Conservation (phyloP, 768 basidiomycete genomes). For the Lyophyllum shimeji region DNA sequence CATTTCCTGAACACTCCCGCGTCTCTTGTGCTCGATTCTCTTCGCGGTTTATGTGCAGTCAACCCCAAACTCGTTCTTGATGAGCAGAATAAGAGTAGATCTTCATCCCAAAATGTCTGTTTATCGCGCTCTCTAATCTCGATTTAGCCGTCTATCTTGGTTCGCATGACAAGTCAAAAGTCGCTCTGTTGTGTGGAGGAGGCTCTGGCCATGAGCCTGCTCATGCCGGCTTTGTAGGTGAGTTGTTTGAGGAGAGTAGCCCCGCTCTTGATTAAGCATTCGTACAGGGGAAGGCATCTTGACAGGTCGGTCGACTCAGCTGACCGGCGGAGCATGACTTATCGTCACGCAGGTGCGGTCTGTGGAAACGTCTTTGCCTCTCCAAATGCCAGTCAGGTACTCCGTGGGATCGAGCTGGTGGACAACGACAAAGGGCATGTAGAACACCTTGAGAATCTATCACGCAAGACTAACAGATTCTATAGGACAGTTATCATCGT, state of each 20-base stretch:
- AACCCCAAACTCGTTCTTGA: conserved; percentile 79
- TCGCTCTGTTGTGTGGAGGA: conserved; percentile 80
- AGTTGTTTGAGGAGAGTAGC: conserved; percentile 10
- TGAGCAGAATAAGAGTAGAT: conserved; percentile 63
- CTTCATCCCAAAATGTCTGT: background rate
- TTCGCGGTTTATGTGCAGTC: conserved; percentile 66
- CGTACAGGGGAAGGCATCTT: conserved; percentile 71
- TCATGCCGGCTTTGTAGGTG: conserved; percentile 88
- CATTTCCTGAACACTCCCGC: conserved; percentile 78
- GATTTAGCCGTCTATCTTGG: conserved; percentile 60
- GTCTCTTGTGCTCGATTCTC: conserved; percentile 74
- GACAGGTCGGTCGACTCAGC: conserved; percentile 45
- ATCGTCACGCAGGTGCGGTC: conserved; percentile 52
- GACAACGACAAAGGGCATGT: conserved; percentile 70
- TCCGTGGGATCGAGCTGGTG: conserved; percentile 75
- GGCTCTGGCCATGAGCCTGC: conserved; percentile 92
- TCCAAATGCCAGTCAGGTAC: conserved; percentile 84
- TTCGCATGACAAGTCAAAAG: conserved; percentile 58
- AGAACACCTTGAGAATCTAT: background rate
- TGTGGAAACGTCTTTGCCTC: conserved; percentile 91
- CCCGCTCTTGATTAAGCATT: background rate
- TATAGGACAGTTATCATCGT: conserved; percentile 78
- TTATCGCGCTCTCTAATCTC: conserved; percentile 12
- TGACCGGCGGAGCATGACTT: background rate
- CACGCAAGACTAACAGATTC: background rate